Evolutionary conservation across 768 basidiomycete genomes (phyloP).

Genomic region (Collybiopsis luxurians): DNA sequence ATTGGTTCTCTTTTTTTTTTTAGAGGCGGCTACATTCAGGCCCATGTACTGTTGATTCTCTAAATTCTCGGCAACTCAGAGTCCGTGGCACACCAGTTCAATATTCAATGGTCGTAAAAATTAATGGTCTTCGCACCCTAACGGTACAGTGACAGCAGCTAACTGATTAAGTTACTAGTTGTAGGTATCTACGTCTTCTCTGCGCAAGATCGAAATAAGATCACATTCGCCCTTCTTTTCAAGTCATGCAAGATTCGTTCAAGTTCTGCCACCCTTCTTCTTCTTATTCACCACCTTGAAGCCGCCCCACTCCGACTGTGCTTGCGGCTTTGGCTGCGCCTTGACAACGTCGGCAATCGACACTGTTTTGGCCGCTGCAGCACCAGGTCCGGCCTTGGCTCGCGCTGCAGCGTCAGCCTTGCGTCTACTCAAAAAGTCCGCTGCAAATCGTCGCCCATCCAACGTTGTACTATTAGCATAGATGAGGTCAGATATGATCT

Average conservation of each 20-base stretch:
- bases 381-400: constrained; percentile 38
- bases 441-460: constrained; percentile 92
- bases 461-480: constrained; percentile 94
- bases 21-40: too few relatives aligned
- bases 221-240: too few relatives aligned
- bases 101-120: too few relatives aligned
- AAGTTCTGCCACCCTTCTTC: constrained; percentile 71
- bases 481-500: constrained; percentile 94
- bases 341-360: constrained; percentile 92
- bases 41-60: too few relatives aligned
- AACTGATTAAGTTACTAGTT: too few relatives aligned
- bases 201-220: too few relatives aligned
- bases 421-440: constrained; percentile 85
- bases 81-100: too few relatives aligned
- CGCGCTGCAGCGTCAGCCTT: constrained; percentile 72
- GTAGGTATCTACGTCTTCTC: too few relatives aligned
- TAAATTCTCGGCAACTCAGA: too few relatives aligned
- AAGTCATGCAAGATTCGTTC: background rate
- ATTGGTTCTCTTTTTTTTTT: background rate
- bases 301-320: constrained; percentile 76
- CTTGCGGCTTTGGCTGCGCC: constrained; percentile 71
- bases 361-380: constrained; percentile 47
- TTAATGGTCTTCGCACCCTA: background rate
- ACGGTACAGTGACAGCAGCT: background rate
- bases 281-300: constrained; percentile 97